A percentile compares a stretch with the other conserved stretches of the same genome.
These are phyloP conservation scores for Hirschfeldia incana DNA, from an alignment of 345 rosid genomes.

Conservation along the genomic window DNA sequence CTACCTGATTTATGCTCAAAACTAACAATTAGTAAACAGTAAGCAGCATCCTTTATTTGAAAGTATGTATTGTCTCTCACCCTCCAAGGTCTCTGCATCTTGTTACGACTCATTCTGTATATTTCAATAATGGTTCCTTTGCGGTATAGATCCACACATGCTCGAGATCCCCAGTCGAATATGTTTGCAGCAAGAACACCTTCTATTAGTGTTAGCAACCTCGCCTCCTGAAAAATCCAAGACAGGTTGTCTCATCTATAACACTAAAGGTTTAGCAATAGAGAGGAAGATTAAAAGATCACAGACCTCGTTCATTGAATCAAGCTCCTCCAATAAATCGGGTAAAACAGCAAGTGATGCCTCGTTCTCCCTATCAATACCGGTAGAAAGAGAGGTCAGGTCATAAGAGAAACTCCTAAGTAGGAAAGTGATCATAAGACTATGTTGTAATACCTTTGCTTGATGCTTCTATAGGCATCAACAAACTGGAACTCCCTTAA, in stretches of 20 bases:
- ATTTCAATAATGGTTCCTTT: conserved; percentile 98
- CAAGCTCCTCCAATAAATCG: conserved; percentile 83
- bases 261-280: conserved; percentile 1
- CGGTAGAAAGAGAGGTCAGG: not conserved
- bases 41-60: not conserved
- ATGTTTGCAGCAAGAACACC: conserved; percentile 99
- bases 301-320: conserved; percentile 80
- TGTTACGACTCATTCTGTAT: conserved; percentile 97
- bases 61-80: conserved; percentile 46
- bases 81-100: conserved; percentile 98
- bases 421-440: not conserved
- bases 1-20: conserved; percentile 47
- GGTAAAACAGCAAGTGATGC: conserved; percentile 97
- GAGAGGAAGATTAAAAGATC: conserved; percentile 9
- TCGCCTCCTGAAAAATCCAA: conserved; percentile 64
- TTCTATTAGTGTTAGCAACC: conserved; percentile 85
- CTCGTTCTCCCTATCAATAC: conserved; percentile 84
- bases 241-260: conserved; percentile 8
- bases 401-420: conserved; percentile 14
- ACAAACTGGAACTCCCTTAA: conserved; percentile 92
- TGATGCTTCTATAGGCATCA: conserved; percentile 96
- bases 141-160: conserved; percentile 97
- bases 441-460: conserved; percentile 61
- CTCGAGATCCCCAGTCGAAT: conserved; percentile 99
- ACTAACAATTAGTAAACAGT: not conserved